Base-by-base conservation (phyloP, 345 rosid genomes). In the Rhodomyrtus tomentosa region DNA sequence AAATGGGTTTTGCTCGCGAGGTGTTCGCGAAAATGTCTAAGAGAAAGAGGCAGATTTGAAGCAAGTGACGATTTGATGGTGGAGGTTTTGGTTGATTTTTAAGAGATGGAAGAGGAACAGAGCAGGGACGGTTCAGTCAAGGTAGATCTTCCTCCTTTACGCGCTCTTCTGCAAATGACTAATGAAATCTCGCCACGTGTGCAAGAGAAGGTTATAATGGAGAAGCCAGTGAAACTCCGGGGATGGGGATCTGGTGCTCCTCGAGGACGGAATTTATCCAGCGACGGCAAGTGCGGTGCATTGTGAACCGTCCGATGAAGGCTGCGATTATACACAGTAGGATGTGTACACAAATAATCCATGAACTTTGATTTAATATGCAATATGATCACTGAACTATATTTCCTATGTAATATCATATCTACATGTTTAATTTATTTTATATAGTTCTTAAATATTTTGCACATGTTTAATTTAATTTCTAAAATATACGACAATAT, bases 251-350 rank as follows among this genome's bases (percentile, higher is more conserved):
- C 73, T 8, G 73, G 40, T 29, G 73, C 5, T 59, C 40, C 73
- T 29, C 21, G 40, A 20, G 22, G 55, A 62, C 42, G 0, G 2
- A 21, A 29, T 62, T 32, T 62, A 62, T 22, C 42, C 24, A 0
- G 24, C 0, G 74, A 29, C 42, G 42, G 74, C 74, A 4, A 62
- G 74, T 62, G 74, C 74, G 74, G 42, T 62, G 74, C 74, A 22
- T 62, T 62, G 74, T 62, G 12, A 62, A 62, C 74, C 74, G 74
- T 62, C 74, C 42, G 42, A 62, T 62, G 74, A 62, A 62, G 74
- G 74, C 42, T 8, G 24, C 22, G 3, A 32, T 11, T 10, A 49
- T 49, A 49, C 3, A 11, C 50, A 49, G 50, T 49, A 4, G 50
- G 2, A 49, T 49, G 3, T 10, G 10, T 13, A 49, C 50, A 49